Conservation (phyloP, 179 eudicot species). For the Silene vulgaris region DNA sequence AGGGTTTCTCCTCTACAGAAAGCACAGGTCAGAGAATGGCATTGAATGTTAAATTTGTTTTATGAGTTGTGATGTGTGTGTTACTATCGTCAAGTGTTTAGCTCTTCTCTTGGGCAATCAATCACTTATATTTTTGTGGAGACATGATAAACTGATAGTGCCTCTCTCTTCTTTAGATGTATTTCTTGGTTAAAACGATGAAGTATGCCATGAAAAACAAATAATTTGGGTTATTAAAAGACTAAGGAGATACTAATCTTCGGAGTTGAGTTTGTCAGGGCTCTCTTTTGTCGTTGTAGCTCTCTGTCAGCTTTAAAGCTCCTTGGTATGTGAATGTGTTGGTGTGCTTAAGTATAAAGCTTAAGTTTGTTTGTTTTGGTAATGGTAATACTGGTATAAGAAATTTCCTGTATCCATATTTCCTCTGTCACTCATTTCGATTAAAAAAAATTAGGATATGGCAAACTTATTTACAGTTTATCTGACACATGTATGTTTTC, state of each 20-base stretch:
- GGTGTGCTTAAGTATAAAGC: not conserved
- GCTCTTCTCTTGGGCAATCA: conserved; percentile 2
- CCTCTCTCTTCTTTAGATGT: not conserved
- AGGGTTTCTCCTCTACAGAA: conserved; percentile 98
- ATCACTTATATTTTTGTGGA: not conserved
- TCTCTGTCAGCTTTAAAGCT: conserved; percentile 1
- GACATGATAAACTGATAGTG: not conserved
- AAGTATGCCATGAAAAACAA: not conserved
- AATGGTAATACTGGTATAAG: not conserved
- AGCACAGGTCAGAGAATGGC: conserved; percentile 58
- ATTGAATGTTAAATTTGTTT: conserved; percentile 6
- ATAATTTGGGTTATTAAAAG: not conserved
- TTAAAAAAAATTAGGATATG: not conserved
- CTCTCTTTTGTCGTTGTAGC: not conserved
- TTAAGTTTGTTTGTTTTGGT: not conserved
- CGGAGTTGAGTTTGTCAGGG: not conserved
- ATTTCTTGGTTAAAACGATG: no score
- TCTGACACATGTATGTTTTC: not conserved
- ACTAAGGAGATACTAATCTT: not conserved
- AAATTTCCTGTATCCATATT: not conserved
- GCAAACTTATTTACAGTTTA: not conserved
- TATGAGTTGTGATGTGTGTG: not conserved
- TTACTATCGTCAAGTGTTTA: not conserved
- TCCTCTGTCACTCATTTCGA: not conserved
- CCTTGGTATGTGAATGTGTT: not conserved